These are phyloP conservation scores for Fusarium sp. DNA, from an alignment of 2,329 filamentous ascomycete species.

Conservation along the genomic window DNA sequence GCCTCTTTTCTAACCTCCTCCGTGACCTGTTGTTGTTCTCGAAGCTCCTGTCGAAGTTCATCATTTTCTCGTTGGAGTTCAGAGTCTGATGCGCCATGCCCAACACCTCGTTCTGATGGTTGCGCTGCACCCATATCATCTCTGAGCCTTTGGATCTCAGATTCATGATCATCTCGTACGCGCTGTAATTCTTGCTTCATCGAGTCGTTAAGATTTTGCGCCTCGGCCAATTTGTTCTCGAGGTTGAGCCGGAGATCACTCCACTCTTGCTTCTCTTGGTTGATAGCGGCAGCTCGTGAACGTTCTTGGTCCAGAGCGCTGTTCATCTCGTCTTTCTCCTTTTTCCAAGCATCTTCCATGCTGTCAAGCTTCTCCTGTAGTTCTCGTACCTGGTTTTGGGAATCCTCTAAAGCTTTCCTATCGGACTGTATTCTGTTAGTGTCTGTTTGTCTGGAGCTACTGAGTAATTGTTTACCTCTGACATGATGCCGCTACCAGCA, in stretches of 20 bases:
- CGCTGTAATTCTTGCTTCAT: slow-evolving; percentile 83
- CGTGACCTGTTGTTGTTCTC: slow-evolving; percentile 83
- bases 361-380: slow-evolving; percentile 79
- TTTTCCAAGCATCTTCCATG: slow-evolving; percentile 76
- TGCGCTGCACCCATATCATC: slow-evolving; percentile 70
- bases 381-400: slow-evolving; percentile 80
- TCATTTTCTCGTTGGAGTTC: slow-evolving; percentile 77
- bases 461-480: slow-evolving; percentile 55
- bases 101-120: slow-evolving; percentile 45
- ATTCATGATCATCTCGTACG: slow-evolving; percentile 75
- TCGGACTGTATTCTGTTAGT: slow-evolving; percentile 64
- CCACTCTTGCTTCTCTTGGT: slow-evolving; percentile 78
- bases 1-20: slow-evolving; percentile 89
- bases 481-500: slow-evolving; percentile 47
- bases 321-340: slow-evolving; percentile 74
- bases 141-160: slow-evolving; percentile 71
- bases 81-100: slow-evolving; percentile 56
- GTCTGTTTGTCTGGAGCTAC: slow-evolving; percentile 3
- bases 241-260: slow-evolving; percentile 73
- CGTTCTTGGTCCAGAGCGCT: slow-evolving; percentile 70
- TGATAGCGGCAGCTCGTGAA: slow-evolving; percentile 62
- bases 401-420: slow-evolving; percentile 80
- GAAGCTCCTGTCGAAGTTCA: slow-evolving; percentile 72
- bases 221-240: slow-evolving; percentile 79
- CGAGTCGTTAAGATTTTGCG: slow-evolving; percentile 81